Conservation (phyloP, 2,329 filamentous ascomycete species). For the Aureobasidium sp. region DNA sequence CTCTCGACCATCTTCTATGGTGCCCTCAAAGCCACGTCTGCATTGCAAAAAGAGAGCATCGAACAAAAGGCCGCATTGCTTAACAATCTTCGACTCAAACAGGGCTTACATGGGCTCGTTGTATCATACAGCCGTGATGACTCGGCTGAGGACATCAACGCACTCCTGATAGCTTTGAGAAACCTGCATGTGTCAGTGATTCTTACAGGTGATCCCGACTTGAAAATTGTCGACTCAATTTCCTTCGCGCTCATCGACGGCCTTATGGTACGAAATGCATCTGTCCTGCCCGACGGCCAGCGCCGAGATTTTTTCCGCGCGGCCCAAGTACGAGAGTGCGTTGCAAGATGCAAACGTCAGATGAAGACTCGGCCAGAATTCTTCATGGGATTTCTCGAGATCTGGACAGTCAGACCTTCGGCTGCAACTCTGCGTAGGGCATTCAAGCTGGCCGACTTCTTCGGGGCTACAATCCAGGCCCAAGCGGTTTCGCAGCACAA, state of each 20-base stretch:
- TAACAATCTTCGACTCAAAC: slow-evolving; percentile 15
- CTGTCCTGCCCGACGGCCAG: slow-evolving; percentile 14
- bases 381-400: slow-evolving; percentile 19
- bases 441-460: slow-evolving; percentile 20
- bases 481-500: slow-evolving; percentile 8
- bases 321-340: slow-evolving; percentile 16
- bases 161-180: slow-evolving; percentile 3
- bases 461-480: slow-evolving; percentile 16
- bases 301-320: slow-evolving; percentile 18
- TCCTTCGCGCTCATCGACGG: slow-evolving; percentile 17
- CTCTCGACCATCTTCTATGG: not conserved
- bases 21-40: not conserved
- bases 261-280: slow-evolving; percentile 17
- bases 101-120: slow-evolving; percentile 17
- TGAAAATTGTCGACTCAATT: slow-evolving; percentile 12
- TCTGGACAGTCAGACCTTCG: slow-evolving; percentile 16
- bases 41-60: not conserved
- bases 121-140: slow-evolving; percentile 11
- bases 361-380: slow-evolving; percentile 16
- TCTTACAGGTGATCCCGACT: slow-evolving; percentile 16
- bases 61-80: slow-evolving; percentile 1
- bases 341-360: slow-evolving; percentile 19
- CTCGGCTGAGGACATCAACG: slow-evolving; percentile 14
- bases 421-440: slow-evolving; percentile 17
- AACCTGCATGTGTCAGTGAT: slow-evolving; percentile 16